Base-by-base conservation (phyloP, 1,139 yeast species). In the Blastobotrys persicus region DNA sequence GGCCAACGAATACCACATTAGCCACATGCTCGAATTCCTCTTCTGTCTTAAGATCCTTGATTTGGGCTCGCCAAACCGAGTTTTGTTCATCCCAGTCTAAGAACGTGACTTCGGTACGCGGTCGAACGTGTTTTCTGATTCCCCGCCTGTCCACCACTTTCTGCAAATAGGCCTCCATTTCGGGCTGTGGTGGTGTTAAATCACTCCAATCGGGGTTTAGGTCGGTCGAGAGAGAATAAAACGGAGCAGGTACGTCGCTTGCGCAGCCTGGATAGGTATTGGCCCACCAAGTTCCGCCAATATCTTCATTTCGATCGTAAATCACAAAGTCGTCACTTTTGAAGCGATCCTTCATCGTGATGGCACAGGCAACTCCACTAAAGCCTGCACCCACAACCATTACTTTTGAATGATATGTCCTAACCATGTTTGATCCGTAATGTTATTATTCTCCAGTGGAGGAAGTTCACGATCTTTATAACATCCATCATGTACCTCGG, bases 341-440 rank as follows among this genome's bases (percentile, higher is more conserved):
- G 44, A 59, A 67, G 48, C 68, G 63, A 52, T 75, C 64, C 43
- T 54, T 46, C 31, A 55, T 46, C n/a, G 56, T 46, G 45, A 52
- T 51, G 17, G 57, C 54, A 23, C 58, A 45, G 14, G 53, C 50
- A 31, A 70, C 55, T 26, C 74, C 75, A 1, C 73, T 57, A 32
- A 69, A 67, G 19, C 75, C 75, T 1, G 69, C 70, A 5, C 74
- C 73, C 33, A 69, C 61, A 19, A 69, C 54, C 20, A 69, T 58
- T 1, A 50, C 57, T 4, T 47, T 50, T 19, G 68, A 65, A 6
- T 44, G 46, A 4, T 4, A 9, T 3, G 38, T 34, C 20, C 20
- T 34, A 23, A 12, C 5, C 38, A 34, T 34, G 38, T 9, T 34
- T 7, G n/a, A n/a, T n/a, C n/a, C n/a, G n/a, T n/a, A n/a, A n/a